A percentile compares a stretch with the other conserved stretches of the same genome.
These are phyloP conservation scores for Chalciporus piperatus DNA, from an alignment of 768 basidiomycete genomes.

Conservation along the genomic window DNA sequence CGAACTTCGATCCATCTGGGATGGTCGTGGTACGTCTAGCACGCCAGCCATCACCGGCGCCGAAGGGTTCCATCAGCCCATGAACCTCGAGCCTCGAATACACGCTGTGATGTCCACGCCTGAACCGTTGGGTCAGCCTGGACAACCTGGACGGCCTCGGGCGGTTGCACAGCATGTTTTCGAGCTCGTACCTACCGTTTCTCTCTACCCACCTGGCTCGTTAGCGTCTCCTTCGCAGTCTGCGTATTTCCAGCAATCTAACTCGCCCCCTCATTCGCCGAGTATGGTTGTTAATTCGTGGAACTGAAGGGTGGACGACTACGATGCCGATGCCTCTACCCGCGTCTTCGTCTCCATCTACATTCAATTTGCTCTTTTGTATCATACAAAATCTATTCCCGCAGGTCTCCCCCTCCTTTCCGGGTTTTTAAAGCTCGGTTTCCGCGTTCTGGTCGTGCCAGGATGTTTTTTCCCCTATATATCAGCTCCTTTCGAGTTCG, in stretches of 20 bases:
- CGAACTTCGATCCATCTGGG: conserved; percentile 87
- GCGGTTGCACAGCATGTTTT: conserved; percentile 71
- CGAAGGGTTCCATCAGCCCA: conserved; percentile 38
- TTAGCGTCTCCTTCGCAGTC: conserved; percentile 53
- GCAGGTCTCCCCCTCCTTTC: not conserved
- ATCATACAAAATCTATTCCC: no score
- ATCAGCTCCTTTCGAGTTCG: not conserved
- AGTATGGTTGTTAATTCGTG: conserved; percentile 30
- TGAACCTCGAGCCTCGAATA: conserved; percentile 76
- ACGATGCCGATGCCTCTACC: not conserved
- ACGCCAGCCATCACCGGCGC: conserved; percentile 23
- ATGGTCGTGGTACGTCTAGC: conserved; percentile 57
- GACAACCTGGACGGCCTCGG: conserved; percentile 39
- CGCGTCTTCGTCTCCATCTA: not conserved
- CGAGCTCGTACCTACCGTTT: conserved; percentile 56
- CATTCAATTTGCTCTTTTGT: not conserved
- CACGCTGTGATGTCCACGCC: conserved; percentile 80
- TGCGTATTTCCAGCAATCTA: conserved; percentile 51
- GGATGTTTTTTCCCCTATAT: not conserved
- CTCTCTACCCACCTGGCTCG: conserved; percentile 40
- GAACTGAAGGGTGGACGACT: conserved; percentile 11
- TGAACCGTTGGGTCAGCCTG: conserved; percentile 36
- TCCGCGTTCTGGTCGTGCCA: not conserved
- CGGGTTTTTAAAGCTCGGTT: not conserved
- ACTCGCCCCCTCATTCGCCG: conserved; percentile 57